Evolutionary conservation across 306 rosid genomes (phyloP), one percentile per base, ranked within the genome.

Genomic region (Vigna radiata): DNA sequence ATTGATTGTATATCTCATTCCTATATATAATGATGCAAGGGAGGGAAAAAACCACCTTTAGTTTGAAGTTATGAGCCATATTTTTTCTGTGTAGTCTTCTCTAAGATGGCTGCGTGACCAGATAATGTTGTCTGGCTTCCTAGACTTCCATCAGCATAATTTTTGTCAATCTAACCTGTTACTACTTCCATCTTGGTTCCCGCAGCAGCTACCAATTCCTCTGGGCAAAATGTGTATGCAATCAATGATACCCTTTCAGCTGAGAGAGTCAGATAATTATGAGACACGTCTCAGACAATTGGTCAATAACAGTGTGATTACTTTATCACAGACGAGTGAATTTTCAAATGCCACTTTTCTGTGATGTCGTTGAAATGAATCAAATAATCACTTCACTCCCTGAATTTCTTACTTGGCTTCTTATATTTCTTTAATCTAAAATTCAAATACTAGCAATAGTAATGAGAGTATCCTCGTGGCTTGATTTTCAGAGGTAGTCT

Each of bases 181-280:
- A 4, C 18, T 68, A 21, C 27, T 36, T 72, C 44, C 43, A 76
- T 60, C 69, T 19, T 2, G 68, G 31, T 77, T 50, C 63, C 69
- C 46, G 77, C 44, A 47, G 14, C 71, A 95, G 99, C 92, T 95
- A 44, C 90, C 92, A 0, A 90, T 95, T 77, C 93, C 82, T 29
- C 29, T 89, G 0, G 91, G 88, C 25, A 82, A 25, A 25, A 92
- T 25, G 86, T 89, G 67, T 88, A 92, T 68, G 93, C 94, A 48
- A 95, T 95, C 75, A 89, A 92, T 8, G 97, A 92, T 64, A 59
- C 97, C n/a, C 90, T 92, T 17, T 75, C 97, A 31, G 87, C 96
- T 3, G 99, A 95, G 84, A 97, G 91, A 48, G 99, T 97, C 99
- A 0, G 97, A 95, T 11, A 97, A 92, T 66, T 95, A 95, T 5